Conservation (phyloP, 495 filamentous ascomycete genomes). For the Cenococcum geophilum region DNA sequence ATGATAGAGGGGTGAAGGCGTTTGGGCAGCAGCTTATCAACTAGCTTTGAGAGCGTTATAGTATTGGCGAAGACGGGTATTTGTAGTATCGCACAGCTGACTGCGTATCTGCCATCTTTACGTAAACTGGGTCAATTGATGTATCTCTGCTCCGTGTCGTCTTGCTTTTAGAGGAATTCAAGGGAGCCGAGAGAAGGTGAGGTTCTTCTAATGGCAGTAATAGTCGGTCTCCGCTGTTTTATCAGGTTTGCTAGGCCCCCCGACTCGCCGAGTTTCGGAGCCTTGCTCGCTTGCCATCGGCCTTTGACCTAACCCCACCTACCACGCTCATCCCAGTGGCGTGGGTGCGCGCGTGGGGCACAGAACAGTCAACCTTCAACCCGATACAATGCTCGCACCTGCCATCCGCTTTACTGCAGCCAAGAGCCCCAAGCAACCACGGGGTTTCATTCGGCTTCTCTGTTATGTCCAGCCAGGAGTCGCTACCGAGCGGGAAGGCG, state of each 20-base stretch:
- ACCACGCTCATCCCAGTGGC: no score
- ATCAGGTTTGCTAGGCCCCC: not conserved
- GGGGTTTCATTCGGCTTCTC: constrained; percentile 37
- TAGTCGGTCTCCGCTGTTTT: not conserved
- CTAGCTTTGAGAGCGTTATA: no score
- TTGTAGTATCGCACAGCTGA: not conserved
- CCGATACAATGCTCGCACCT: constrained; percentile 4
- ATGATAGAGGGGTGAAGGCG: no score
- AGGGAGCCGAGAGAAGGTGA: not conserved
- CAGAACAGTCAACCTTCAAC: no score
- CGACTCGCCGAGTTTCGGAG: not conserved
- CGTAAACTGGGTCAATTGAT: not conserved
- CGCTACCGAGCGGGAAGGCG: constrained; percentile 53
- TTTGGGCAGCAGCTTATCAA: no score
- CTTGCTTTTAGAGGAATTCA: constrained; percentile 1
- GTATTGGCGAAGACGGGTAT: not conserved
- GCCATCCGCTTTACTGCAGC: constrained; percentile 23
- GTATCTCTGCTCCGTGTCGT: not conserved
- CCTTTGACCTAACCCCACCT: not conserved
- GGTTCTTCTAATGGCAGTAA: not conserved
- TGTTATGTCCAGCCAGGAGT: constrained; percentile 63
- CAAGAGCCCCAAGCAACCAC: constrained; percentile 14
- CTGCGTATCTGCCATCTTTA: not conserved
- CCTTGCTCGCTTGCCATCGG: not conserved
- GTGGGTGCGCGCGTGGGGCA: no score